A percentile compares a stretch with the other conserved stretches of the same genome.
Conservation (phyloP, 2,329 filamentous ascomycete species). For the Gyromitra esculenta region DNA sequence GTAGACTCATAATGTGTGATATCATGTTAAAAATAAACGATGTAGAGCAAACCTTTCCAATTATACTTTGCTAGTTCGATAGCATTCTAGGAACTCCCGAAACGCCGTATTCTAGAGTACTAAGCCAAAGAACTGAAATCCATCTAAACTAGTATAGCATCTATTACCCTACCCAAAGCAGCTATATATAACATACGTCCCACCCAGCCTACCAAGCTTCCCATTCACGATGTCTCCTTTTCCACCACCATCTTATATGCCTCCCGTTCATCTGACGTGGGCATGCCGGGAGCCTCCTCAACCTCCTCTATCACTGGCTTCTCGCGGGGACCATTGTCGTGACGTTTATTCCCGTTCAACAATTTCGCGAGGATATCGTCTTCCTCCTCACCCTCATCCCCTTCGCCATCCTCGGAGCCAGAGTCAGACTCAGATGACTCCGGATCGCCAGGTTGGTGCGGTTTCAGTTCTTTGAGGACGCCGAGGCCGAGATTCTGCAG, state of each 20-base stretch:
- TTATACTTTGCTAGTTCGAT: neutral
- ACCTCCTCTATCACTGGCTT: constrained; percentile 52
- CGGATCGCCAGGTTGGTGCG: constrained; percentile 48
- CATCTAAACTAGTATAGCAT: neutral
- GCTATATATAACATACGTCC: constrained; percentile 18
- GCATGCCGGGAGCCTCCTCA: constrained; percentile 11
- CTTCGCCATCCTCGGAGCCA: constrained; percentile 25
- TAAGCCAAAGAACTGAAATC: neutral
- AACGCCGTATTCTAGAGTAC: neutral
- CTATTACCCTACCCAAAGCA: neutral
- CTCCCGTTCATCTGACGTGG: neutral
- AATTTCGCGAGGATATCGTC: constrained; percentile 39
- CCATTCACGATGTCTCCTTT: constrained; percentile 11
- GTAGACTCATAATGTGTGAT: constrained; percentile 27
- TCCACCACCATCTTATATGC: constrained; percentile 23
- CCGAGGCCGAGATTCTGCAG: constrained; percentile 62
- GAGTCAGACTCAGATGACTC: constrained; percentile 22
- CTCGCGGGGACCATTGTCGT: constrained; percentile 26
- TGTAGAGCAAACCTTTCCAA: constrained; percentile 27
- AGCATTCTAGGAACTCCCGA: neutral
- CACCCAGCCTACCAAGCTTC: neutral
- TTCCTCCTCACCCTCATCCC: constrained; percentile 11
- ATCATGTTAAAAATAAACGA: constrained; percentile 38
- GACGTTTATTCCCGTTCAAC: constrained; percentile 35
- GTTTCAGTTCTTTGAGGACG: constrained; percentile 62